These are phyloP conservation scores for Perilla frutescens DNA, from an alignment of 257 asterid species.

Conservation along the genomic window DNA sequence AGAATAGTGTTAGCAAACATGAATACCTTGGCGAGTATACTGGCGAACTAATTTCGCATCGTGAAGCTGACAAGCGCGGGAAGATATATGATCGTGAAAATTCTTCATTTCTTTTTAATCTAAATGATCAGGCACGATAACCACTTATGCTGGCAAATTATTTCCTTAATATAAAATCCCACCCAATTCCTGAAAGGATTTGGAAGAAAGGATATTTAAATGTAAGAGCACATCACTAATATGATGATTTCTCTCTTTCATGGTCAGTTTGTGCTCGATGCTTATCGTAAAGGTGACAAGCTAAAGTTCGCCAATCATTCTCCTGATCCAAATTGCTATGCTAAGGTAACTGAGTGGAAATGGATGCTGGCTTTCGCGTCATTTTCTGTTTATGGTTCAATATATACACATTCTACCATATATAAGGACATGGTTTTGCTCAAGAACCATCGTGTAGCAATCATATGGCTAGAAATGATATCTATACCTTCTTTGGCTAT, in stretches of 20 bases:
- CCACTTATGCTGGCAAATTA: not conserved
- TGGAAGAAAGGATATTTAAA: not conserved
- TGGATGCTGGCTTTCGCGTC: not conserved
- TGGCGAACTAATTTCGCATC: slow-evolving; percentile 92
- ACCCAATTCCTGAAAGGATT: not conserved
- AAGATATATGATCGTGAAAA: slow-evolving; percentile 96
- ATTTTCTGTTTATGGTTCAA: too few species aligned
- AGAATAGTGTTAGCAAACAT: slow-evolving; percentile 88
- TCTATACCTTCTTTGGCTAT: not conserved
- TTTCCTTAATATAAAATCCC: not conserved
- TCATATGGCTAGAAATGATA: slow-evolving; percentile 3
- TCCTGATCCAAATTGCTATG: slow-evolving; percentile 92
- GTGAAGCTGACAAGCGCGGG: slow-evolving; percentile 99
- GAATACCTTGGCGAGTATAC: slow-evolving; percentile 99
- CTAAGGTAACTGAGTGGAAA: slow-evolving; percentile 60
- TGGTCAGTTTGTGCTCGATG: slow-evolving; percentile 88
- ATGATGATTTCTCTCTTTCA: slow-evolving; percentile 32
- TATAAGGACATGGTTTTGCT: too few species aligned
- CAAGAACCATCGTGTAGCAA: not conserved
- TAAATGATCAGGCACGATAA: slow-evolving; percentile 78
- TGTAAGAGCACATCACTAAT: slow-evolving; percentile 6
- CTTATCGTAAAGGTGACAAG: slow-evolving; percentile 88
- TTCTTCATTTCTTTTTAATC: slow-evolving; percentile 88
- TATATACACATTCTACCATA: too few species aligned
- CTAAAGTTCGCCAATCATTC: slow-evolving; percentile 95